Evolutionary conservation across 169 alveolate genomes (phyloP).

Genomic region (Eimeria tenella): DNA sequence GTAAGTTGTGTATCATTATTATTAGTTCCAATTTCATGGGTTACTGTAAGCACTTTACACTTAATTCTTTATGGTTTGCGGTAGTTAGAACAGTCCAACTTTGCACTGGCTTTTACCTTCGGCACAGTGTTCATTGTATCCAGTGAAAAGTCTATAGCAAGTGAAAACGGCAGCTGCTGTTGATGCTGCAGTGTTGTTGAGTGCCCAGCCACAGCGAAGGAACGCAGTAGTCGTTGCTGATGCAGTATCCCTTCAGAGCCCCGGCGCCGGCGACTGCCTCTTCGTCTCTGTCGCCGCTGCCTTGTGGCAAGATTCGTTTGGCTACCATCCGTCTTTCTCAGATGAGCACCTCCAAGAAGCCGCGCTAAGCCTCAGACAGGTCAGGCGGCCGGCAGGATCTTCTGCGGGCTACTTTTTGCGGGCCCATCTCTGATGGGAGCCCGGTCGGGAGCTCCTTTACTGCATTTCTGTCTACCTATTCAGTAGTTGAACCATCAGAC

Average conservation of each 20-base stretch:
- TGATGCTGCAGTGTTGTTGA: neutral
- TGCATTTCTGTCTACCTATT: neutral
- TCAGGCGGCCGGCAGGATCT: neutral
- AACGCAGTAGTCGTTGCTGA: neutral
- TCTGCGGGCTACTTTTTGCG: too few species aligned
- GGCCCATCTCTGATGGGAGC: too few species aligned
- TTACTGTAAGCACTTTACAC: too few species aligned
- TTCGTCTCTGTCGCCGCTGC: constrained; percentile 50
- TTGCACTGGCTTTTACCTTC: too few species aligned
- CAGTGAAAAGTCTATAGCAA: too few species aligned
- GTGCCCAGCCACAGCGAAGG: too few species aligned
- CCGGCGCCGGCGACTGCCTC: constrained; percentile 65
- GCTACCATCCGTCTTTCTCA: neutral
- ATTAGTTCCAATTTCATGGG: too few species aligned
- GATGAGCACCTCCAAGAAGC: neutral
- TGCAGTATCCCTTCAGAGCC: constrained; percentile 7
- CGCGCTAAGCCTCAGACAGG: neutral
- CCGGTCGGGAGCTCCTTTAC: neutral
- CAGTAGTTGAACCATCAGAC: neutral
- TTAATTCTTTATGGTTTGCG: too few species aligned
- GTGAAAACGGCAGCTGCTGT: neutral
- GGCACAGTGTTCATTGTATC: too few species aligned
- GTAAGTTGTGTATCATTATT: too few species aligned
- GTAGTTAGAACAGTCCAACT: too few species aligned
- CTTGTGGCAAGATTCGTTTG: neutral